phyloP scores from a whole-genome alignment of 257 asterid genomes.

The Scutellaria barbata region DNA sequence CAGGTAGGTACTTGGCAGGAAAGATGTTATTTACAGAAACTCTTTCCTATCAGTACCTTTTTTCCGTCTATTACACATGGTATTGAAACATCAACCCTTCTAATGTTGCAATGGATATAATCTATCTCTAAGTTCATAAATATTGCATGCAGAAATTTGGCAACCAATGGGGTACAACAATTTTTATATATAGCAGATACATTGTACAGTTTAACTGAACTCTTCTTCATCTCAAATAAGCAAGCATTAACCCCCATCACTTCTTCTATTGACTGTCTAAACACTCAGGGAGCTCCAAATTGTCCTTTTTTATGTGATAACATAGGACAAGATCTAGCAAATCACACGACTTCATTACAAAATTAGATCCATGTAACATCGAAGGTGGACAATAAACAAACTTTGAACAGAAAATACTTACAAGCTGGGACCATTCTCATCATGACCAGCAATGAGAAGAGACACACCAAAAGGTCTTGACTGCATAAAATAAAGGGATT shows the following conservation, averaged over 20 bases:
- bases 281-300: not conserved
- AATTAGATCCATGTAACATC: no score
- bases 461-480: constrained; percentile 98
- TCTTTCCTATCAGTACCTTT: not conserved
- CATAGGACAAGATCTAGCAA: not conserved
- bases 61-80: not conserved
- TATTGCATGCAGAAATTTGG: no score
- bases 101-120: not conserved
- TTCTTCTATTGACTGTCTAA: no score
- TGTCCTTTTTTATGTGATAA: not conserved
- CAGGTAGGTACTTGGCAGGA: not conserved
- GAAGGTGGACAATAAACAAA: not conserved
- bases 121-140: no score
- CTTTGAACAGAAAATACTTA: constrained; percentile 49
- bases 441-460: constrained; percentile 95
- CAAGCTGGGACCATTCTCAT: constrained; percentile 98
- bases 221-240: no score
- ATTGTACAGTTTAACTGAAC: no score
- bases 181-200: no score
- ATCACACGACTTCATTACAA: no score
- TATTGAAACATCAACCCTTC: not conserved
- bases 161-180: no score
- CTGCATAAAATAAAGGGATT: constrained; percentile 48
- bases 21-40: not conserved
- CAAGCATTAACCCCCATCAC: no score